Conservation (phyloP, 306 rosid genomes). For the Castanea sativa region DNA sequence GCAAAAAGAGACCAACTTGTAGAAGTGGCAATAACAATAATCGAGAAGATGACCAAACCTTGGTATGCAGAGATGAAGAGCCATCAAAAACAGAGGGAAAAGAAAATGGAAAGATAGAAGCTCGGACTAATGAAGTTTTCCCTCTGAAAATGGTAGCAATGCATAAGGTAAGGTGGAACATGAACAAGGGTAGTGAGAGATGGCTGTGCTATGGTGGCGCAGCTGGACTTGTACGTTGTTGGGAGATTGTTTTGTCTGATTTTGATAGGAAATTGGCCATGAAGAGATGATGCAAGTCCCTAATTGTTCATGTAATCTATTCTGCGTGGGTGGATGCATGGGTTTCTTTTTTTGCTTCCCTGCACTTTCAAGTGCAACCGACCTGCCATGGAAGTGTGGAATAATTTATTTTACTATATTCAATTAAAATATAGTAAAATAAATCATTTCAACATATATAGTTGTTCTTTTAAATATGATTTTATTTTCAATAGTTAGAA, state of each 20-base stretch:
- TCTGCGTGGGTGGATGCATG: background rate
- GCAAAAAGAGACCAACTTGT: slow-evolving; percentile 31
- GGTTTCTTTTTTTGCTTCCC: background rate
- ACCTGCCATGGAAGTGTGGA: too few relatives aligned
- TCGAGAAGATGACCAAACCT: slow-evolving; percentile 18
- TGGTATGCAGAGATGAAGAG: slow-evolving; percentile 32
- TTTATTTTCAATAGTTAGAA: too few relatives aligned
- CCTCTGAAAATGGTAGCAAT: slow-evolving; percentile 66
- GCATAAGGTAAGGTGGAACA: slow-evolving; percentile 86
- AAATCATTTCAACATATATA: too few relatives aligned
- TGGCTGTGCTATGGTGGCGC: slow-evolving; percentile 92
- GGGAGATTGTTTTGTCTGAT: slow-evolving; percentile 50
- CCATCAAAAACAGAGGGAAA: background rate
- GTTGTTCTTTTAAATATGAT: too few relatives aligned
- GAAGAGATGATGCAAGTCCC: slow-evolving; percentile 35
- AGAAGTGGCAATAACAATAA: slow-evolving; percentile 33
- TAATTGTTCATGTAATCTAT: slow-evolving; percentile 1
- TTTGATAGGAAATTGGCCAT: slow-evolving; percentile 45
- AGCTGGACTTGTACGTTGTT: slow-evolving; percentile 73
- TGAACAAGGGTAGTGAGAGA: slow-evolving; percentile 83
- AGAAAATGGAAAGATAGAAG: slow-evolving; percentile 16
- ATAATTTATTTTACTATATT: too few relatives aligned
- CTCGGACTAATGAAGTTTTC: slow-evolving; percentile 33
- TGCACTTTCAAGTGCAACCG: too few relatives aligned
- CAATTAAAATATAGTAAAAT: too few relatives aligned